Evolutionary conservation across 352 stramenopile genomes (phyloP).

Genomic region (Phytophthora crassamura): DNA sequence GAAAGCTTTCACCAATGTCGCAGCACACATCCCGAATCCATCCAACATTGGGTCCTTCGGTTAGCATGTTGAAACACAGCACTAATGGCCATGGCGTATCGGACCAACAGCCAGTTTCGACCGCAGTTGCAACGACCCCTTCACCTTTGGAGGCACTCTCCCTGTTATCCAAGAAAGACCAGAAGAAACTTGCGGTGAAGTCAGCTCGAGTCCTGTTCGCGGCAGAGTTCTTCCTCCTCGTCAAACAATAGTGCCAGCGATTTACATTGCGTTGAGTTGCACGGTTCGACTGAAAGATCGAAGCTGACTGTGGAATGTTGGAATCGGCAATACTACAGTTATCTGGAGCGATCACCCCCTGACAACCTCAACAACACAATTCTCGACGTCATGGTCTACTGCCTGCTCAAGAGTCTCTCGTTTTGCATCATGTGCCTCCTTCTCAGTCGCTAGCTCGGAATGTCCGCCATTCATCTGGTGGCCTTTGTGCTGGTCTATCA

Average conservation of each 20-base stretch:
- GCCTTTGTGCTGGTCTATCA: slow-evolving; percentile 8
- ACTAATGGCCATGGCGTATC: background rate
- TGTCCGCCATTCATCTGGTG: slow-evolving; percentile 6
- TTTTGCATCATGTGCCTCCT: slow-evolving; percentile 10
- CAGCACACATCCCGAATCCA: too few species aligned
- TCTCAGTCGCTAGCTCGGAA: slow-evolving; percentile 5
- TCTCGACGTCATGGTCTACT: slow-evolving; percentile 6
- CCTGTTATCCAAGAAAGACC: background rate
- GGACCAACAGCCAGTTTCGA: background rate
- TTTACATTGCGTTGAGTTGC: slow-evolving; percentile 4
- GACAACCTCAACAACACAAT: slow-evolving; percentile 11
- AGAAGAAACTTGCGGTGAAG: background rate
- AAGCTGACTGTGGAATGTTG: background rate
- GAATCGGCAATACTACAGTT: slow-evolving; percentile 5
- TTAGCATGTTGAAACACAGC: background rate
- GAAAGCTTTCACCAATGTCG: too few species aligned
- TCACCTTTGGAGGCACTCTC: background rate
- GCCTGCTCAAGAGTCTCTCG: slow-evolving; percentile 5
- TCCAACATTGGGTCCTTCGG: too few species aligned
- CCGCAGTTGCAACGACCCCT: background rate
- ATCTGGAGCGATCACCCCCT: slow-evolving; percentile 7
- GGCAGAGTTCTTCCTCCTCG: slow-evolving; percentile 6
- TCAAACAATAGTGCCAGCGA: slow-evolving; percentile 12
- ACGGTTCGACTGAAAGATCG: background rate
- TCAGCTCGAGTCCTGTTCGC: slow-evolving; percentile 7